Conservation (phyloP, 169 alveolate genomes). For the Plasmodium vivax region DNA sequence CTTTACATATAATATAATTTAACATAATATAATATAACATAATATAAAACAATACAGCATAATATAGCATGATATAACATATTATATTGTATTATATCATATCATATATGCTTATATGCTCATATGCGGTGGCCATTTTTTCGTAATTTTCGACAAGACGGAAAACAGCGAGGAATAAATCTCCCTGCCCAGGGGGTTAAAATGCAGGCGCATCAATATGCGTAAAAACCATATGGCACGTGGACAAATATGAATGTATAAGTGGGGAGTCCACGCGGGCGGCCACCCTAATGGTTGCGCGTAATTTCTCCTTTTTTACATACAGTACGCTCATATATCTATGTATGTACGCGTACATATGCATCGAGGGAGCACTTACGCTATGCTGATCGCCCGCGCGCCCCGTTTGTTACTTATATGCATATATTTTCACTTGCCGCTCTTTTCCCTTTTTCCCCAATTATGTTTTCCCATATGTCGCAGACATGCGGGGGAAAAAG, state of each 20-base stretch:
- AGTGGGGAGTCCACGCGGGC: neutral
- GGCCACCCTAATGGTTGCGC: neutral
- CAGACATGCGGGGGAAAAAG: neutral
- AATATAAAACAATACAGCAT: too few relatives aligned
- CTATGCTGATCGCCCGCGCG: neutral
- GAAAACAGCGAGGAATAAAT: neutral
- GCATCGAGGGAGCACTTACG: neutral
- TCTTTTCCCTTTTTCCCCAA: neutral
- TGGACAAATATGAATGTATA: neutral
- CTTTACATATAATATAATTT: neutral
- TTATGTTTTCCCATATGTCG: neutral
- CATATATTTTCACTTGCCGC: neutral
- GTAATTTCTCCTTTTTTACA: neutral
- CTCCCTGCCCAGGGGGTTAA: neutral
- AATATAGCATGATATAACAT: too few relatives aligned
- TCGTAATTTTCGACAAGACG: neutral
- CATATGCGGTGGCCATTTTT: neutral
- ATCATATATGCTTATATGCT: neutral
- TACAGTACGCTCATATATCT: neutral
- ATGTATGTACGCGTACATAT: neutral
- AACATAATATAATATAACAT: too few relatives aligned
- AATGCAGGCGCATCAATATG: neutral
- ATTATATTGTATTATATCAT: neutral
- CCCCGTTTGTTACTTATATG: neutral
- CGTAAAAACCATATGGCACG: neutral